Evolutionary conservation across 345 rosid species (phyloP).

Genomic region (Citrus reticulata): DNA sequence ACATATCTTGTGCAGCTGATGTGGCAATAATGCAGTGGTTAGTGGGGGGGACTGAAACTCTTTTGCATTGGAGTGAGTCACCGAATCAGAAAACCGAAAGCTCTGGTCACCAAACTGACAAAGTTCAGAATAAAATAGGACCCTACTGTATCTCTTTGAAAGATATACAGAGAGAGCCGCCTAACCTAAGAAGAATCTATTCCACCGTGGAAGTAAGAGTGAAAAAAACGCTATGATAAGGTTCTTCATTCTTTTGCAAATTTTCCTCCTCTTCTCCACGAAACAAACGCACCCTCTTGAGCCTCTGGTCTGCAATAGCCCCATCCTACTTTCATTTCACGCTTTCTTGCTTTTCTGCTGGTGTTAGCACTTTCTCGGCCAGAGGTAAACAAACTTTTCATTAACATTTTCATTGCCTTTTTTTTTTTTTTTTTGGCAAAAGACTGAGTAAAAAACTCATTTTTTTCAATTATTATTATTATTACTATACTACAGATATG

Average conservation of each 20-base stretch:
- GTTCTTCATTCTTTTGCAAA: not conserved
- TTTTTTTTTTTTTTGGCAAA: not conserved
- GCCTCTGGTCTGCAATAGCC: constrained; percentile 1
- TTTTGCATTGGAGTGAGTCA: constrained; percentile 40
- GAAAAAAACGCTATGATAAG: not conserved
- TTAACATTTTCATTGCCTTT: not conserved
- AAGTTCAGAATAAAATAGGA: constrained; percentile 6
- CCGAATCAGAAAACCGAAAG: constrained; percentile 28
- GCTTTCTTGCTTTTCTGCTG: not conserved
- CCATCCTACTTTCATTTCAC: not conserved
- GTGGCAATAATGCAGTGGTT: constrained; percentile 25
- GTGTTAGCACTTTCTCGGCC: constrained; percentile 7
- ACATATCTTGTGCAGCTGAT: not conserved
- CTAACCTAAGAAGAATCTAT: constrained; percentile 22
- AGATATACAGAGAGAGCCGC: not conserved
- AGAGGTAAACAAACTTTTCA: constrained; percentile 11
- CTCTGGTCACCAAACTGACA: constrained; percentile 28
- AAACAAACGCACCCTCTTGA: constrained; percentile 19
- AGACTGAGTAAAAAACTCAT: too few species aligned
- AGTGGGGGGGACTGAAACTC: constrained; percentile 12
- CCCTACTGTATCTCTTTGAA: not conserved
- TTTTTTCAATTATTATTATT: too few species aligned
- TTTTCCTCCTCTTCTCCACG: constrained; percentile 16
- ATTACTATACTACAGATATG: not conserved
- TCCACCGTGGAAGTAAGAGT: constrained; percentile 15